phyloP scores from a whole-genome alignment of 495 filamentous ascomycete species.

The Apiosordaria backusii region DNA sequence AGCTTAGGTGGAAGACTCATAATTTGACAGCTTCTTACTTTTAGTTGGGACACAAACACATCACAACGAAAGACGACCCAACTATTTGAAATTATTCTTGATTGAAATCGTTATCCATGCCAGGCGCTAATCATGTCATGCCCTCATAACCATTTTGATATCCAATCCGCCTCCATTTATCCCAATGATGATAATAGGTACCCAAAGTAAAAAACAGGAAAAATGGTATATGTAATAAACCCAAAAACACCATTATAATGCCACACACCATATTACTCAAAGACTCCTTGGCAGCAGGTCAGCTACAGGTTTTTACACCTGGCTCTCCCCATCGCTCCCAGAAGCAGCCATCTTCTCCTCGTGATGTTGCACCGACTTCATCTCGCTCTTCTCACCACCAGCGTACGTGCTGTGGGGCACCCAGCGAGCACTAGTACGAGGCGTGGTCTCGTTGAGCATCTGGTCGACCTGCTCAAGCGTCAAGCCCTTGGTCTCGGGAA shows the following conservation, averaged over 20 bases:
- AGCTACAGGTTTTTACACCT: not conserved
- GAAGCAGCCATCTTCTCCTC: not conserved
- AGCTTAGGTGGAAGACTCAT: no score
- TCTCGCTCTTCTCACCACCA: conserved; percentile 25
- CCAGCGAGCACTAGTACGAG: conserved; percentile 66
- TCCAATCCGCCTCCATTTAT: not conserved
- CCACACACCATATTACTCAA: no score
- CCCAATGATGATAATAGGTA: not conserved
- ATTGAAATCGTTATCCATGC: not conserved
- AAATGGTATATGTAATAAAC: not conserved
- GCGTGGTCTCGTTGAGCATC: conserved; percentile 76
- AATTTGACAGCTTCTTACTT: no score
- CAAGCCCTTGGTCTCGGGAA: conserved; percentile 85
- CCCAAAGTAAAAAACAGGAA: not conserved
- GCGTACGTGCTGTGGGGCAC: conserved; percentile 67
- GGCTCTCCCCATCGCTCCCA: not conserved
- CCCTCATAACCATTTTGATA: not conserved
- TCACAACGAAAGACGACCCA: not conserved
- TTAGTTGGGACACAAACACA: no score
- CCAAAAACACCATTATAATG: not conserved
- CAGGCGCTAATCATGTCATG: not conserved
- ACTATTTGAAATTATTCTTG: not conserved
- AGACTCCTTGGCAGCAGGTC: no score
- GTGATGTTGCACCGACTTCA: conserved; percentile 5
- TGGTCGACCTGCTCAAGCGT: conserved; percentile 84